Base-by-base conservation (phyloP, 2,329 filamentous ascomycete species). In the Aspergillus clavatus region DNA sequence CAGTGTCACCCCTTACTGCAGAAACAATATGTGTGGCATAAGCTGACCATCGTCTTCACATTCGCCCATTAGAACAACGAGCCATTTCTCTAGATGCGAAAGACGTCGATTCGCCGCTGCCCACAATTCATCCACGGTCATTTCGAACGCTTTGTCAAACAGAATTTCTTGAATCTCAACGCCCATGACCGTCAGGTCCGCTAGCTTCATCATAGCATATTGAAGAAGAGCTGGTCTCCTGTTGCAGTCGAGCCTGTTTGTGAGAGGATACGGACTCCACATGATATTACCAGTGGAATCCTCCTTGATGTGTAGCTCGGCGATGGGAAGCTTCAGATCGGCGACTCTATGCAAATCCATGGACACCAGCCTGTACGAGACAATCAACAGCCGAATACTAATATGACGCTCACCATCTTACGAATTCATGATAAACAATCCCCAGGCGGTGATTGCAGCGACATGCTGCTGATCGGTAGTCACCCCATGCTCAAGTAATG, bases 231-330 rank as follows among this genome's bases (percentile, higher is more conserved):
- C 62, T 7, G 56, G 57, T 37, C 59, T 58, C 31, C 48, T 47
- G 6, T 38, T 35, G 44, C 53, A 63, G 8, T 53, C 54, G n/a
- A 56, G 46, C 6, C 61, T 52, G 33, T 62, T 65, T 14, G 55
- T 57, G 16, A 53, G 59, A 31, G 64, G 63, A 43, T 67, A 67
- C 2, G 64, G 62, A 8, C 37, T 56, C 64, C 64, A 67, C n/a
- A 54, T 40, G 31, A 55, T 38, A 27, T 56, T 50, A 28, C 55
- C 39, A 18, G 50, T 29, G 14, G 38, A 22, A 2, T 50, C 43
- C 14, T 53, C 51, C 26, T 38, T 44, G 10, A 36, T n/a, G 24
- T 49, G 48, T 7, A 57, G 48, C 4, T 39, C 45, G 6, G 37
- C 50, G 8, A 42, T 43, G 4, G 64, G 62, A 19, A 37, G 45